Evolutionary conservation across 345 rosid genomes (phyloP).

Genomic region (Aquilaria sinensis): DNA sequence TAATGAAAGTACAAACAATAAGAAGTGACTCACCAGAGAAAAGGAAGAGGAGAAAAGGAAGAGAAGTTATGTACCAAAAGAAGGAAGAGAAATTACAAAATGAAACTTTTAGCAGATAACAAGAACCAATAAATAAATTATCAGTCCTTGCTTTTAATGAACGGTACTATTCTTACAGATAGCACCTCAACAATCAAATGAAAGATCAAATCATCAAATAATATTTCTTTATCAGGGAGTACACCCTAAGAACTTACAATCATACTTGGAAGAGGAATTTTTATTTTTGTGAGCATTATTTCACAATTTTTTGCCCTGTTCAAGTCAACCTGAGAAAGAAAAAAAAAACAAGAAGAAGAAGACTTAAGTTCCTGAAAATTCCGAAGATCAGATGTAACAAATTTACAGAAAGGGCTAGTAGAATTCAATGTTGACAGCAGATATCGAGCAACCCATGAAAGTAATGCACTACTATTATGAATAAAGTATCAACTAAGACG

Average conservation of each 20-base stretch:
- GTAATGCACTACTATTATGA: too few relatives aligned
- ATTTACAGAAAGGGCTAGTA: not conserved
- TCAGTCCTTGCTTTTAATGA: too few relatives aligned
- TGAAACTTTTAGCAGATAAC: not conserved
- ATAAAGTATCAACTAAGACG: too few relatives aligned
- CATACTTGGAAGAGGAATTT: conserved; percentile 90
- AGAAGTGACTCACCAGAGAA: too few relatives aligned
- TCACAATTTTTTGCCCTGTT: conserved; percentile 98
- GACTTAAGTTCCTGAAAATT: not conserved
- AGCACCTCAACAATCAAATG: not conserved
- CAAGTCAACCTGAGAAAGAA: conserved; percentile 71
- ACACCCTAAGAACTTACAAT: conserved; percentile 78
- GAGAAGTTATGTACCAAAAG: too few relatives aligned
- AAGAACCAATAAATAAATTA: too few relatives aligned
- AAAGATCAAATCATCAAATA: not conserved
- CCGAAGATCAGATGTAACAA: conserved; percentile 5
- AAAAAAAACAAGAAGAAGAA: conserved; percentile 13
- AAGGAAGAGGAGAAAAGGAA: too few relatives aligned
- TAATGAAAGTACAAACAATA: too few relatives aligned
- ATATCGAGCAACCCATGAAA: too few relatives aligned
- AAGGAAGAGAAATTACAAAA: not conserved
- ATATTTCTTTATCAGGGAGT: not conserved
- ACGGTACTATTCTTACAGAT: too few relatives aligned
- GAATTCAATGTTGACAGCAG: too few relatives aligned
- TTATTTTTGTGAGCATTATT: conserved; percentile 95